Evolutionary conservation across 345 rosid genomes (phyloP), one percentile per base, ranked within the genome.

Genomic region (Gossypium turneri): DNA sequence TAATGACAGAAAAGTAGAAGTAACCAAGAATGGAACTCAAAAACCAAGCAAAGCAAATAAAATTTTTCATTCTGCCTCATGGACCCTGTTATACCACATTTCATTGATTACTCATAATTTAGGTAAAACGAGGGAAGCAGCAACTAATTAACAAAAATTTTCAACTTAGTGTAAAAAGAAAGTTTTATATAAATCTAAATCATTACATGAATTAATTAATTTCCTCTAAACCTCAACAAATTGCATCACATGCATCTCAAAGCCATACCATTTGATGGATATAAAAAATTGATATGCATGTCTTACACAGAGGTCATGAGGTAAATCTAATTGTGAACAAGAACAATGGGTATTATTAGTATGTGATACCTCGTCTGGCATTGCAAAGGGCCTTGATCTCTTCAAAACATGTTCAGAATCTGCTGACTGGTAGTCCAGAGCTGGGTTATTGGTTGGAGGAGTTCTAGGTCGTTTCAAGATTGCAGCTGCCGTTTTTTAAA

Each of bases 341-440:
- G 25, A 27, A 65, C n/a, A 73, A 47, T 74, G 12, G 9, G 73
- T 12, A 57, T 45, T 62, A 76, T 72, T 27, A 34, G 62, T 12
- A 8, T 45, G 29, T 7, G 3, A 73, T 77, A 91, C 98, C 91
- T 93, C 93, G 61, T 93, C 97, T 15, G 91, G 75, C 34, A 89
- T 79, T 80, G 92, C 97, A 71, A 83, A 90, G 15, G 93, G 85
- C 73, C 93, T 82, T 58, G 94, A 41, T 81, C 98, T 90, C 89
- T 88, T 91, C 82, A 86, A 41, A 48, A 85, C 85, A 81, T 82
- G 86, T 72, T 88, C 93, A 76, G 97, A 91, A 75, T 90, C 97
- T 69, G 98, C 94, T 59, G 90, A 86, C 76, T 88, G 97, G 79
- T 90, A 91, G 76, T 93, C 94, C 80, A 83, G 79, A 66, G 86